A percentile compares a stretch with the other conserved stretches of the same genome.
phyloP scores from a whole-genome alignment of 139 green algal species.

The Tetraselmis striata region DNA sequence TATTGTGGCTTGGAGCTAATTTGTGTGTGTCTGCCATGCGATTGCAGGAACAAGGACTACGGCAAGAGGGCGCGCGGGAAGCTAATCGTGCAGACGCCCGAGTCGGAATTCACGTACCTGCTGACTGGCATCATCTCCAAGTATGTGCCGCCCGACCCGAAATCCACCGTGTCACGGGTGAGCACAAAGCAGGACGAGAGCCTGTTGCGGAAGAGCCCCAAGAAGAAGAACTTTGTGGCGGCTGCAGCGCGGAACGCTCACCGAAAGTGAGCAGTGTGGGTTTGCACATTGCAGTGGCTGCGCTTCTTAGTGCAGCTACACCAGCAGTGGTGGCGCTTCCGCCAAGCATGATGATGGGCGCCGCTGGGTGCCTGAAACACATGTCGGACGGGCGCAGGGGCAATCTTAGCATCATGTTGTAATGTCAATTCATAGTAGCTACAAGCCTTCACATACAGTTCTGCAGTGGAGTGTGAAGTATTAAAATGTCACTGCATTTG shows the following conservation, averaged over 20 bases:
- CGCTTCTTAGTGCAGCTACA: too few species aligned
- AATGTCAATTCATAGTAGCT: too few species aligned
- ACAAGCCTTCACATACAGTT: too few species aligned
- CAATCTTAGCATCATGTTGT: too few species aligned
- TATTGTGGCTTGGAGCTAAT: slow-evolving; percentile 1
- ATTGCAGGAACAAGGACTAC: slow-evolving; percentile 11
- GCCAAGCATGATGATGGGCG: too few species aligned
- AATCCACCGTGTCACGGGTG: not conserved
- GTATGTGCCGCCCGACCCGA: slow-evolving; percentile 14
- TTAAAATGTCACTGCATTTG: too few species aligned
- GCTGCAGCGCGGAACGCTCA: not conserved
- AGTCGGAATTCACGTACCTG: slow-evolving; percentile 18
- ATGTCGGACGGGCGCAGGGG: too few species aligned
- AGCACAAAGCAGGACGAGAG: not conserved
- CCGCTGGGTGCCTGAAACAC: too few species aligned
- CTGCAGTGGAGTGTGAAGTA: too few species aligned
- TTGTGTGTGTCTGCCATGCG: slow-evolving; percentile 14
- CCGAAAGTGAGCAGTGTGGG: too few species aligned
- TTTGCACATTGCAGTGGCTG: too few species aligned
- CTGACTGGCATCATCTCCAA: slow-evolving; percentile 12
- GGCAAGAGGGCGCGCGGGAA: slow-evolving; percentile 9
- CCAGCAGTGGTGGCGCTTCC: too few species aligned
- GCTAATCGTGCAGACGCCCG: slow-evolving; percentile 19
- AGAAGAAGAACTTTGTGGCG: not conserved
- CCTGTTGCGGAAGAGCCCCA: not conserved